These are phyloP conservation scores for Lactifluus echinatus DNA, from an alignment of 768 basidiomycete genomes.

Conservation along the genomic window DNA sequence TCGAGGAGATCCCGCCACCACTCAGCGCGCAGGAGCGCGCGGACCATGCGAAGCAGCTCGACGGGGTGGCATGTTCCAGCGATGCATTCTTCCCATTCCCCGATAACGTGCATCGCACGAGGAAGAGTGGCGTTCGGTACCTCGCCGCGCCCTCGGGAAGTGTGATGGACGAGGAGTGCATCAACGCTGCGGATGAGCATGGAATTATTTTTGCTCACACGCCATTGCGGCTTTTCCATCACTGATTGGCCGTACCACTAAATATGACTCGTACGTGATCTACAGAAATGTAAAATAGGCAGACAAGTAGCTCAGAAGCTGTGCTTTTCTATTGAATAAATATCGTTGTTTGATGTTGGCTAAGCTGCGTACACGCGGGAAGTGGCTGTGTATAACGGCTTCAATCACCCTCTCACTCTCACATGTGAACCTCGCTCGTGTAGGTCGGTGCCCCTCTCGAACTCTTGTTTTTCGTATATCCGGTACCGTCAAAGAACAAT, in stretches of 20 bases:
- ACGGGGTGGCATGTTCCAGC: constrained; percentile 86
- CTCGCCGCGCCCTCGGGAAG: constrained; percentile 88
- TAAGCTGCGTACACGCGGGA: too few species aligned
- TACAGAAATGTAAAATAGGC: background rate
- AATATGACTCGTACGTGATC: background rate
- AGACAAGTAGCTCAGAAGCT: background rate
- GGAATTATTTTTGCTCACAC: constrained; percentile 89
- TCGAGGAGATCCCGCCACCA: constrained; percentile 60
- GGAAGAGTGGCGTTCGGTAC: constrained; percentile 87
- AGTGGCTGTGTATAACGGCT: too few species aligned
- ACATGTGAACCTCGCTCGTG: too few species aligned
- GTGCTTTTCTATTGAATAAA: constrained; percentile 2
- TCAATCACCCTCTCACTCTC: too few species aligned
- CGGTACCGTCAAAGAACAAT: too few species aligned
- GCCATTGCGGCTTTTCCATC: constrained; percentile 81
- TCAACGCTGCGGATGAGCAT: constrained; percentile 94
- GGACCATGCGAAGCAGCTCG: constrained; percentile 64
- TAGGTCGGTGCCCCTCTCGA: too few species aligned
- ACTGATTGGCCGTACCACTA: constrained; percentile 35
- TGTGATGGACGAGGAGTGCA: constrained; percentile 95
- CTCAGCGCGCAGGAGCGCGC: constrained; percentile 63
- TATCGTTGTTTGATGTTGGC: background rate
- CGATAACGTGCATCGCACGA: constrained; percentile 91
- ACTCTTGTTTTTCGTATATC: too few species aligned
- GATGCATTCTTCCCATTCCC: constrained; percentile 99